Conservation (phyloP, 306 rosid genomes). For the Trichosanthes truncata region DNA sequence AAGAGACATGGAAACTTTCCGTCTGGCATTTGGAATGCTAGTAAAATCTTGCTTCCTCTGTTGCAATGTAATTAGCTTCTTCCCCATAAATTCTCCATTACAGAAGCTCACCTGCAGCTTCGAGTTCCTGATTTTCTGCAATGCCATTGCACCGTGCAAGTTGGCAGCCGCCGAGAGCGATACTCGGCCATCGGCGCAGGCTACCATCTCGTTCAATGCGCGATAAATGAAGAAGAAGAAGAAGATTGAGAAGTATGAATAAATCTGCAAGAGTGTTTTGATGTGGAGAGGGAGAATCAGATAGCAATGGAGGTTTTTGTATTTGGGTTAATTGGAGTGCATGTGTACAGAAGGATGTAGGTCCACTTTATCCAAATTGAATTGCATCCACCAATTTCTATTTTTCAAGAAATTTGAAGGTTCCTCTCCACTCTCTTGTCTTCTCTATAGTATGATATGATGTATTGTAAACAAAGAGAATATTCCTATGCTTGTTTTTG, state of each 20-base stretch:
- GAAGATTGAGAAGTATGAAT: background rate
- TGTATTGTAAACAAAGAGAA: too few species aligned
- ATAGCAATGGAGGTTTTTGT: background rate
- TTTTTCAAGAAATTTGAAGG: background rate
- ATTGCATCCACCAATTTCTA: conserved; percentile 29
- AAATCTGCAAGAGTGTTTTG: background rate
- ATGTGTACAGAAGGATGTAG: conserved; percentile 14
- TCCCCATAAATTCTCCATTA: conserved; percentile 41
- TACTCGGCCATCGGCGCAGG: conserved; percentile 26
- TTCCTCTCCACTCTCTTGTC: background rate
- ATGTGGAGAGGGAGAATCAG: conserved; percentile 2
- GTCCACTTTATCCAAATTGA: conserved; percentile 31
- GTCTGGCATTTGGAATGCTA: conserved; percentile 9
- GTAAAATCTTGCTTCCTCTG: conserved; percentile 6
- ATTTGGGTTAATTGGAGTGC: background rate
- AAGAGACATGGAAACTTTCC: conserved; percentile 22
- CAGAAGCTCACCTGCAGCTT: conserved; percentile 23
- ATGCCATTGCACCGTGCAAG: background rate
- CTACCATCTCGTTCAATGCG: conserved; percentile 17
- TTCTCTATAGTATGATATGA: too few species aligned
- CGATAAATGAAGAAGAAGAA: background rate
- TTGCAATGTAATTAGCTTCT: conserved; percentile 19
- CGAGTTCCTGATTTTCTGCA: conserved; percentile 13
- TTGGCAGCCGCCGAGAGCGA: conserved; percentile 20
- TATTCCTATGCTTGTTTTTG: too few species aligned